These are phyloP conservation scores for Oryza glumipatula DNA, from an alignment of 176 grass and related monocot genomes.

Conservation along the genomic window DNA sequence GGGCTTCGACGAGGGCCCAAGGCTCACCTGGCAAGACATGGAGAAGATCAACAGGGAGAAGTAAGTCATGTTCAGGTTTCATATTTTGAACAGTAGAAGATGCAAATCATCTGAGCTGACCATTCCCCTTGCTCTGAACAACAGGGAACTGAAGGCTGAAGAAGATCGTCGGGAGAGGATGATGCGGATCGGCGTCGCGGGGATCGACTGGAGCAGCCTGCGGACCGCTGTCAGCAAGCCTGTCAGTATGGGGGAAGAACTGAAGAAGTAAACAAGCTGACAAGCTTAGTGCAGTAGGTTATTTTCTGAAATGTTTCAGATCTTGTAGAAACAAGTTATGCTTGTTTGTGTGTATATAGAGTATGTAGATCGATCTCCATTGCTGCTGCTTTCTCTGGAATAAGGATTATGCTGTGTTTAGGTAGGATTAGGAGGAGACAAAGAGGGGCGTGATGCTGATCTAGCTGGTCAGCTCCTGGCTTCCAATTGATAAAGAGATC, in stretches of 20 bases:
- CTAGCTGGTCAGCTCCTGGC: slow-evolving; percentile 22
- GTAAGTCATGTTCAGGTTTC: slow-evolving; percentile 38
- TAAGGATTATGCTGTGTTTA: slow-evolving; percentile 21
- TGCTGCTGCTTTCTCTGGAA: slow-evolving; percentile 20
- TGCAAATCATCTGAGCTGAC: background rate
- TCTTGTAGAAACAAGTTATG: background rate
- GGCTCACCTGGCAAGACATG: slow-evolving; percentile 49
- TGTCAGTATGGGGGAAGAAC: slow-evolving; percentile 37
- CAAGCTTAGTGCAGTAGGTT: slow-evolving; percentile 1
- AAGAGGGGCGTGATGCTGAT: slow-evolving; percentile 15
- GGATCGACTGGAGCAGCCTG: slow-evolving; percentile 30
- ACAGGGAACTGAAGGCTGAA: slow-evolving; percentile 19
- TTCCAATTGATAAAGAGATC: background rate
- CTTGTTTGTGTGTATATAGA: background rate
- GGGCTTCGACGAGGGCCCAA: slow-evolving; percentile 60
- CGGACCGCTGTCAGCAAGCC: slow-evolving; percentile 18
- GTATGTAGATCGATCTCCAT: background rate
- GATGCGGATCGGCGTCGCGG: background rate
- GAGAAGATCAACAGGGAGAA: slow-evolving; percentile 43
- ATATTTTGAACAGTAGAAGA: background rate
- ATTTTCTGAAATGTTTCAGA: slow-evolving; percentile 1
- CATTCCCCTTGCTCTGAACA: background rate
- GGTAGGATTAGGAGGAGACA: slow-evolving; percentile 29
- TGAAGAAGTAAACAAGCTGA: slow-evolving; percentile 30
- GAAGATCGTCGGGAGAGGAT: slow-evolving; percentile 26